A percentile compares a stretch with the other conserved stretches of the same genome.
phyloP scores from a whole-genome alignment of 352 stramenopile species.

The Globisporangium lucens region DNA sequence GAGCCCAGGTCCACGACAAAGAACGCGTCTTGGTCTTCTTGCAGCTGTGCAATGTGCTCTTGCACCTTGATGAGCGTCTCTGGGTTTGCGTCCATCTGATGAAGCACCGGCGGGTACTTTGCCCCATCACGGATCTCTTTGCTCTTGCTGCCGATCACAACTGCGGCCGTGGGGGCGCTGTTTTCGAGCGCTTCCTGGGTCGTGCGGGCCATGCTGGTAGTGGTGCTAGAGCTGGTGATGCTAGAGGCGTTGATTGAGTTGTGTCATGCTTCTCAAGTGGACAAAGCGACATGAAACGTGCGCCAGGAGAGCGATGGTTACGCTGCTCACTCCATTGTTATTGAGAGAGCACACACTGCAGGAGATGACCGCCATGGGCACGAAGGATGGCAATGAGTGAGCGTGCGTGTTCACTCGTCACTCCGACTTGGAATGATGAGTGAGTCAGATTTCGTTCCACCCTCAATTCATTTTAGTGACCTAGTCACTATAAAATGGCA shows the following conservation, averaged over 20 bases:
- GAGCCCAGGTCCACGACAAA: conserved; percentile 85
- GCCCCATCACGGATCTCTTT: background rate
- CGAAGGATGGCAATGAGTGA: background rate
- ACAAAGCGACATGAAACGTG: background rate
- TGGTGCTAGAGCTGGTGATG: background rate
- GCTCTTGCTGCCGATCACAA: background rate
- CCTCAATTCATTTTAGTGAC: background rate
- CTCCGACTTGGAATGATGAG: background rate
- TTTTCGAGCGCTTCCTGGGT: conserved; percentile 12
- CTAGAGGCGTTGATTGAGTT: background rate
- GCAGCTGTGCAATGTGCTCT: conserved; percentile 25
- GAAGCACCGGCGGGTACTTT: background rate
- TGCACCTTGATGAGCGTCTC: conserved; percentile 18
- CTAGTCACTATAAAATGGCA: background rate
- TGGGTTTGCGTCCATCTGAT: conserved; percentile 11
- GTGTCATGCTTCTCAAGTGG: background rate
- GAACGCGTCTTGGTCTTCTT: conserved; percentile 52
- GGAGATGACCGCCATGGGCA: background rate
- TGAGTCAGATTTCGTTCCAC: background rate
- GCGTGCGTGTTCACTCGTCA: background rate
- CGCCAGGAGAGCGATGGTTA: background rate
- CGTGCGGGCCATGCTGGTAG: background rate
- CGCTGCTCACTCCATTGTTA: background rate
- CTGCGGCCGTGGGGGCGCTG: conserved; percentile 1
- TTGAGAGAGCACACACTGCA: background rate